A percentile compares a stretch with the other conserved stretches of the same genome.
These are phyloP conservation scores for Hemileia vastatrix DNA, from an alignment of 1,284 basidiomycete species.

Conservation along the genomic window DNA sequence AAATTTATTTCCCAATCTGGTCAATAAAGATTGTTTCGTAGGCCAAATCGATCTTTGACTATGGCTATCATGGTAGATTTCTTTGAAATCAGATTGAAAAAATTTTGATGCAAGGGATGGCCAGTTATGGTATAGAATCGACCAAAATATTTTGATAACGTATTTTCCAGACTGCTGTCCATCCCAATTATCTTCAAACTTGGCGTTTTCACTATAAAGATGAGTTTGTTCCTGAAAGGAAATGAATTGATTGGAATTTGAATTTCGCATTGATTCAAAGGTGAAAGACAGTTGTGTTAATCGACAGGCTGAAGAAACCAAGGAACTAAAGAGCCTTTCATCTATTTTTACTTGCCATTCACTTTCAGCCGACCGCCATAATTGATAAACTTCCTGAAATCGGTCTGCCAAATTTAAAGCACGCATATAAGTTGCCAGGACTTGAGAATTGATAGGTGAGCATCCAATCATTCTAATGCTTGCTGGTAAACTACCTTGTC, in stretches of 20 bases:
- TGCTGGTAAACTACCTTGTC: too few relatives aligned
- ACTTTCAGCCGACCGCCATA: conserved; percentile 10
- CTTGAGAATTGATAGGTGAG: conserved; percentile 3
- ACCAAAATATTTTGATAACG: conserved; percentile 13
- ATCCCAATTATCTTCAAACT: conserved; percentile 18
- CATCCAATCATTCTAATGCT: not conserved
- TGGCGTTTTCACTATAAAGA: too few relatives aligned
- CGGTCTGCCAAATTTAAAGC: conserved; percentile 12
- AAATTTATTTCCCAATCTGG: too few relatives aligned
- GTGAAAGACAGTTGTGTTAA: too few relatives aligned
- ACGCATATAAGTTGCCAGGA: conserved; percentile 15
- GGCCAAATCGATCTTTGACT: too few relatives aligned
- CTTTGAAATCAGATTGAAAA: too few relatives aligned
- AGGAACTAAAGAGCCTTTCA: conserved; percentile 11
- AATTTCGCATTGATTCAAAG: too few relatives aligned
- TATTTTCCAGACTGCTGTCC: conserved; percentile 10
- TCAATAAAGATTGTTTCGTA: too few relatives aligned
- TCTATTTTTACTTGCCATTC: conserved; percentile 15
- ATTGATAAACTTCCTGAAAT: conserved; percentile 15
- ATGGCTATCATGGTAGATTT: too few relatives aligned
- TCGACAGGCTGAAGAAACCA: conserved; percentile 17
- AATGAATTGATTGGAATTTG: too few relatives aligned
- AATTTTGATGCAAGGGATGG: conserved; percentile 8
- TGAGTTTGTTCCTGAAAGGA: too few relatives aligned
- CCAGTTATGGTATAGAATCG: conserved; percentile 20